These are phyloP conservation scores for Digitaria exilis DNA, from an alignment of 202 grass and related monocot genomes.

Conservation along the genomic window DNA sequence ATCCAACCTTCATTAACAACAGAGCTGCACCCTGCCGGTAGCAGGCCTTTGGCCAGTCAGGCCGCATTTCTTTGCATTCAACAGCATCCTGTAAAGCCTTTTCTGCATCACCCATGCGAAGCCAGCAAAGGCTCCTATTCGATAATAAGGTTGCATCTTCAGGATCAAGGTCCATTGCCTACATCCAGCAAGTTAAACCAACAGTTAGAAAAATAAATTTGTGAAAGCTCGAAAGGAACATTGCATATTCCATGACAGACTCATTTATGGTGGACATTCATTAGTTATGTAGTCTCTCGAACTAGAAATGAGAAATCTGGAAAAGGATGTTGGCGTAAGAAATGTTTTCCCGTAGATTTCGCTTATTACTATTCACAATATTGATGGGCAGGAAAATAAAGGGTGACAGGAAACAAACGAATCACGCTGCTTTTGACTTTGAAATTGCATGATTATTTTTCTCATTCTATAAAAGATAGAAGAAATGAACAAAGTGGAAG, in stretches of 20 bases:
- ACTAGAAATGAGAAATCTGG: neutral
- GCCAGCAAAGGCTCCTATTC: slow-evolving; percentile 34
- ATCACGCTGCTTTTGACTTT: too few species aligned
- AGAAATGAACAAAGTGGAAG: too few species aligned
- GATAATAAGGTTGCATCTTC: slow-evolving; percentile 23
- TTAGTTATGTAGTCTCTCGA: neutral
- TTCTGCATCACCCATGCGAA: slow-evolving; percentile 6
- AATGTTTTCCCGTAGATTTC: too few species aligned
- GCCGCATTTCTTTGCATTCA: neutral
- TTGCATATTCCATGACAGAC: neutral
- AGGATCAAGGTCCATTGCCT: slow-evolving; percentile 11
- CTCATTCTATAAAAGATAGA: too few species aligned
- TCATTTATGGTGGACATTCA: neutral
- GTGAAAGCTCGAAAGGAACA: neutral
- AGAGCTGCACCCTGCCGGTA: slow-evolving; percentile 24
- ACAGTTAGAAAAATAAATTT: neutral
- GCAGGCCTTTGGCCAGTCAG: slow-evolving; percentile 3
- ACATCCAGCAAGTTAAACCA: neutral
- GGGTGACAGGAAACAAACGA: too few species aligned
- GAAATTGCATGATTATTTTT: too few species aligned
- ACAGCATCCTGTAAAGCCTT: slow-evolving; percentile 30
- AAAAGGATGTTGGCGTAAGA: too few species aligned
- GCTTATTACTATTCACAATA: too few species aligned
- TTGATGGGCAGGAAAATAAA: too few species aligned
- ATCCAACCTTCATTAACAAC: slow-evolving; percentile 40